phyloP scores from a whole-genome alignment of 768 basidiomycete species.

The Sarcomyxa edulis region DNA sequence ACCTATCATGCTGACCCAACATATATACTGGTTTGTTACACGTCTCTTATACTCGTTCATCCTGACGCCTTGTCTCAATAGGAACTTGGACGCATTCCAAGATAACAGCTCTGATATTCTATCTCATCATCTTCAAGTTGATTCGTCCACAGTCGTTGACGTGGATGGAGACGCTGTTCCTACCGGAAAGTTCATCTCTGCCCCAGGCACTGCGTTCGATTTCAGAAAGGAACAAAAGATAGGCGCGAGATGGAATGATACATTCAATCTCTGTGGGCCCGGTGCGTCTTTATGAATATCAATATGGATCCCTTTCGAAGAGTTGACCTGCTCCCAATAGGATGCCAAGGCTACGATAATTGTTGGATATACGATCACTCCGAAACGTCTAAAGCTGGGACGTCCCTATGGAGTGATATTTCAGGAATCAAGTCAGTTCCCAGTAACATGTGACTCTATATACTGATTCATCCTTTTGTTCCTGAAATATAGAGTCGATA shows the following conservation, averaged over 20 bases:
- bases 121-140: constrained; percentile 23
- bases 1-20: constrained; percentile 53
- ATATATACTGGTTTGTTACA: constrained; percentile 47
- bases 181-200: constrained; percentile 27
- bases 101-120: constrained; percentile 30
- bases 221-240: constrained; percentile 29
- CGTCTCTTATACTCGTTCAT: neutral
- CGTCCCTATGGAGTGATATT: constrained; percentile 39
- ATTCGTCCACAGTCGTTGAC: constrained; percentile 29
- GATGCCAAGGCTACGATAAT: constrained; percentile 44
- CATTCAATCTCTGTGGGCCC: constrained; percentile 20
- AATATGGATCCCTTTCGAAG: neutral
- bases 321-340: constrained; percentile 14
- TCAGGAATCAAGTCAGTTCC: constrained; percentile 42
- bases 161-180: constrained; percentile 33
- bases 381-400: constrained; percentile 19
- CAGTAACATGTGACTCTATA: neutral
- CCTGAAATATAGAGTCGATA: constrained; percentile 35
- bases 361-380: constrained; percentile 43
- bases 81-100: constrained; percentile 51
- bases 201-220: constrained; percentile 35
- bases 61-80: constrained; percentile 10
- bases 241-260: constrained; percentile 28
- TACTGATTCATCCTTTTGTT: neutral
- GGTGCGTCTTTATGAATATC: constrained; percentile 15